These are phyloP conservation scores for Miscanthus lutarioriparius DNA, from an alignment of 176 grass and related monocot species.

Conservation along the genomic window DNA sequence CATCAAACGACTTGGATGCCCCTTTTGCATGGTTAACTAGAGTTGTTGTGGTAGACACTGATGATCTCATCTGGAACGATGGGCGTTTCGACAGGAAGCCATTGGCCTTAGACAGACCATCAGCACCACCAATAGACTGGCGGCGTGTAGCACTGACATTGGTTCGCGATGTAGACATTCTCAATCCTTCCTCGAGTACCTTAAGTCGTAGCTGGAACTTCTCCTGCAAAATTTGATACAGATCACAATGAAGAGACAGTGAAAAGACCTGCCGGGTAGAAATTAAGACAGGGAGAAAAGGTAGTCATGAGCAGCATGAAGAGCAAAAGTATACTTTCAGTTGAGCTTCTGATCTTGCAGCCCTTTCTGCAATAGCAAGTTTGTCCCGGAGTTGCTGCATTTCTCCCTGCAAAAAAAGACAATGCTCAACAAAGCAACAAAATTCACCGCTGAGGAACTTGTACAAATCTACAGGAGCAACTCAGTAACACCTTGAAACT, in stretches of 20 bases:
- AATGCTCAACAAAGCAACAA: slow-evolving; percentile 6
- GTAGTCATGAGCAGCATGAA: not conserved
- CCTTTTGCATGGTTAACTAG: slow-evolving; percentile 94
- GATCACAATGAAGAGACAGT: slow-evolving; percentile 12
- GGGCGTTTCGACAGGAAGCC: slow-evolving; percentile 70
- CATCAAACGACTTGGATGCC: slow-evolving; percentile 91
- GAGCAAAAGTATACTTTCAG: slow-evolving; percentile 60
- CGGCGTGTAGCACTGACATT: slow-evolving; percentile 43
- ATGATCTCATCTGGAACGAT: slow-evolving; percentile 90
- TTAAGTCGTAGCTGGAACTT: slow-evolving; percentile 88
- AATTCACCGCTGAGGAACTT: not conserved
- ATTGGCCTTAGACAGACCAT: slow-evolving; percentile 70
- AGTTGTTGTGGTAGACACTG: slow-evolving; percentile 61
- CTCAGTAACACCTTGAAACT: not conserved
- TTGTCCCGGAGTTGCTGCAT: slow-evolving; percentile 99
- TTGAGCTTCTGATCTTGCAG: slow-evolving; percentile 90
- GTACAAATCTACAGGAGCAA: slow-evolving; percentile 11
- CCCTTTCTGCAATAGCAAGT: slow-evolving; percentile 81
- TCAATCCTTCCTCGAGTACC: slow-evolving; percentile 94
- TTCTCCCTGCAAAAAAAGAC: slow-evolving; percentile 62
- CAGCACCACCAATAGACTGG: slow-evolving; percentile 68
- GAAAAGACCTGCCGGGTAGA: not conserved
- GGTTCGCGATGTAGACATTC: slow-evolving; percentile 70
- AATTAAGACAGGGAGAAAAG: not conserved
- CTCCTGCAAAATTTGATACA: slow-evolving; percentile 57